Percentiles rank a stretch among this genome's conserved stretches.
phyloP scores from a whole-genome alignment of 371 early-diverging fungal species.

The Rhizopus delemar region DNA sequence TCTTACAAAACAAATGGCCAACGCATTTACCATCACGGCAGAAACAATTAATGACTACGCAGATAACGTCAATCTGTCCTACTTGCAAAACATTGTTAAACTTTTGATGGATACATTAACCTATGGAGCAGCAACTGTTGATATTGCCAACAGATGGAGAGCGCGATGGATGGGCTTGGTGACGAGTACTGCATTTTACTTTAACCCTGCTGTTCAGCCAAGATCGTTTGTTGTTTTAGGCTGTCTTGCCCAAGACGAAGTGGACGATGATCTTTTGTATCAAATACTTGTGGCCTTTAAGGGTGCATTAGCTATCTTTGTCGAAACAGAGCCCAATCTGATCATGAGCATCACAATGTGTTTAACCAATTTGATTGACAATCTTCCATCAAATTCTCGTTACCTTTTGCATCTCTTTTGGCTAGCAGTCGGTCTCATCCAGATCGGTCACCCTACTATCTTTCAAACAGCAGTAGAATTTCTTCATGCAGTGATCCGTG shows the following conservation, averaged over 20 bases:
- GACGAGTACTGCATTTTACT: slow-evolving; percentile 88
- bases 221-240: slow-evolving; percentile 94
- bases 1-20: slow-evolving; percentile 71
- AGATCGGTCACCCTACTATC: slow-evolving; percentile 78
- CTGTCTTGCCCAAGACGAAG: slow-evolving; percentile 82
- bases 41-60: slow-evolving; percentile 67
- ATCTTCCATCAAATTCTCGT: slow-evolving; percentile 72
- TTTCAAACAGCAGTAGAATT: slow-evolving; percentile 76
- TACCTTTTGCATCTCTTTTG: slow-evolving; percentile 86
- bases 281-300: slow-evolving; percentile 86
- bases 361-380: slow-evolving; percentile 81
- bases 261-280: slow-evolving; percentile 85
- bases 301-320: slow-evolving; percentile 81
- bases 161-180: slow-evolving; percentile 91
- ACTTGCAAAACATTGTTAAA: slow-evolving; percentile 78
- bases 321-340: slow-evolving; percentile 74
- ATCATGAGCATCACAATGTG: slow-evolving; percentile 86
- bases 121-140: slow-evolving; percentile 71
- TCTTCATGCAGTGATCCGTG: slow-evolving; percentile 71
- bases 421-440: slow-evolving; percentile 85
- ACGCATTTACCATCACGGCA: slow-evolving; percentile 68
- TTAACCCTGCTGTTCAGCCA: slow-evolving; percentile 90
- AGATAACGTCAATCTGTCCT: slow-evolving; percentile 69
- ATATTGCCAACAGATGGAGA: slow-evolving; percentile 79
- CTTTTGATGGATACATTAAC: slow-evolving; percentile 78